Conservation (phyloP, 1,284 basidiomycete genomes). For the Moesziomyces sp. region DNA sequence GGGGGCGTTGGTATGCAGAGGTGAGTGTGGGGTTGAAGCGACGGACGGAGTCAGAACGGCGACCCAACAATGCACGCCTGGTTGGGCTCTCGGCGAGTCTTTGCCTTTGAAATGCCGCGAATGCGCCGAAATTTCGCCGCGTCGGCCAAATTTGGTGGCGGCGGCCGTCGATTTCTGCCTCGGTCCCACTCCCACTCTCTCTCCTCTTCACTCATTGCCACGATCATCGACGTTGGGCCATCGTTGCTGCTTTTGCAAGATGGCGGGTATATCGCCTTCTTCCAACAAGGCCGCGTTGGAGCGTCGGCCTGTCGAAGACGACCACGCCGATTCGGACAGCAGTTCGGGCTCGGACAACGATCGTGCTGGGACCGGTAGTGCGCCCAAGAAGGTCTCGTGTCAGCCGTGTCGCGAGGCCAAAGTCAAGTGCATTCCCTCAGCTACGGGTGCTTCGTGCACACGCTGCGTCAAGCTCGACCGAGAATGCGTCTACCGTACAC, state of each 20-base stretch:
- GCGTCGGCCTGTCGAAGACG: too few species aligned
- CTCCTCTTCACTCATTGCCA: too few species aligned
- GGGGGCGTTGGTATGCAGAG: too few species aligned
- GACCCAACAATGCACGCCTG: neutral
- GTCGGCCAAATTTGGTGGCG: too few species aligned
- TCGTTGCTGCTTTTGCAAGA: neutral
- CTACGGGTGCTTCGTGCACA: slow-evolving; percentile 1
- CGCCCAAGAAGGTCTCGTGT: slow-evolving; percentile 34
- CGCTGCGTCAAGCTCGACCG: slow-evolving; percentile 28
- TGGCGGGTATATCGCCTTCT: too few species aligned
- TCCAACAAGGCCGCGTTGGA: too few species aligned
- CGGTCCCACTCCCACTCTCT: too few species aligned
- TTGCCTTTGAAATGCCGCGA: slow-evolving; percentile 2
- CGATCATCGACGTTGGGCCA: neutral
- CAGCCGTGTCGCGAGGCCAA: slow-evolving; percentile 39
- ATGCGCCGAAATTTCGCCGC: neutral
- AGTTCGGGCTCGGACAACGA: neutral
- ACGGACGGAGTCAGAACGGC: neutral
- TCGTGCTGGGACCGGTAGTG: neutral
- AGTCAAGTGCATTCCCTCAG: slow-evolving; percentile 31
- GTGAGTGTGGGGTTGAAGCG: too few species aligned
- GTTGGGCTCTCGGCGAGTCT: too few species aligned
- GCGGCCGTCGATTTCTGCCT: too few species aligned
- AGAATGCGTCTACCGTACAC: slow-evolving; percentile 25
- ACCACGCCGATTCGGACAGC: too few species aligned